Percentiles rank a stretch among this genome's conserved stretches.
These are phyloP conservation scores for Fusarium nygamai DNA, from an alignment of 2,329 filamentous ascomycete genomes.

Conservation along the genomic window DNA sequence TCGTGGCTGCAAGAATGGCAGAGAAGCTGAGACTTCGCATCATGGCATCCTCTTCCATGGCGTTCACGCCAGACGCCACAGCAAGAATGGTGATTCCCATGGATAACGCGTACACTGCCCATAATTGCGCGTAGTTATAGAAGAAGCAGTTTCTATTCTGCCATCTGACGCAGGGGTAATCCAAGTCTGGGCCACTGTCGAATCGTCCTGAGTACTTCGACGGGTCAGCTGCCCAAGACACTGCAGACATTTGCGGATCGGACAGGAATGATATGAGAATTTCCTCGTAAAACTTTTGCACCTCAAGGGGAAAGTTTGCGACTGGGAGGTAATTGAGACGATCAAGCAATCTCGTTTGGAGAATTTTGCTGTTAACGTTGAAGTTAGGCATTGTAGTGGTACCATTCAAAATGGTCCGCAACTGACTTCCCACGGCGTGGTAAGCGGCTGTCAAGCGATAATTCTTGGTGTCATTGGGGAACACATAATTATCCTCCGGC, in stretches of 20 bases:
- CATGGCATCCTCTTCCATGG: slow-evolving; percentile 38
- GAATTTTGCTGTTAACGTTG: slow-evolving; percentile 27
- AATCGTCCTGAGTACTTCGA: slow-evolving; percentile 17
- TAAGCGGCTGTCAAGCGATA: slow-evolving; percentile 38
- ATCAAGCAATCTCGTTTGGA: slow-evolving; percentile 35
- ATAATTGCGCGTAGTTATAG: slow-evolving; percentile 35
- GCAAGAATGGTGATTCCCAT: slow-evolving; percentile 36
- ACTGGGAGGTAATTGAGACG: slow-evolving; percentile 37
- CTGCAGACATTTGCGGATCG: slow-evolving; percentile 38
- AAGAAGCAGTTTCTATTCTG: slow-evolving; percentile 35
- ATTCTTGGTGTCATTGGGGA: slow-evolving; percentile 22
- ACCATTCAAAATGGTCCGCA: slow-evolving; percentile 36
- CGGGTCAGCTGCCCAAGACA: slow-evolving; percentile 39
- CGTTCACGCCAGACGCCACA: slow-evolving; percentile 29
- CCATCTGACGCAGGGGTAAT: slow-evolving; percentile 31
- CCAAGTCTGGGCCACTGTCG: slow-evolving; percentile 6
- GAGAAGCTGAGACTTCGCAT: slow-evolving; percentile 41
- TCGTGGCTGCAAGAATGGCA: slow-evolving; percentile 39
- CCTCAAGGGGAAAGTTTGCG: slow-evolving; percentile 22
- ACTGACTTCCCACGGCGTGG: slow-evolving; percentile 32
- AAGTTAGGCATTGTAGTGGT: slow-evolving; percentile 38
- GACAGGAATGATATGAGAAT: slow-evolving; percentile 40
- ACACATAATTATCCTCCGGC: slow-evolving; percentile 34
- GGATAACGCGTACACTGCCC: slow-evolving; percentile 38
- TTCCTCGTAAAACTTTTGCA: slow-evolving; percentile 42